Evolutionary conservation across 2,329 filamentous ascomycete genomes (phyloP), one percentile per base, ranked within the genome.

Genomic region (Shiraia bambusicola): DNA sequence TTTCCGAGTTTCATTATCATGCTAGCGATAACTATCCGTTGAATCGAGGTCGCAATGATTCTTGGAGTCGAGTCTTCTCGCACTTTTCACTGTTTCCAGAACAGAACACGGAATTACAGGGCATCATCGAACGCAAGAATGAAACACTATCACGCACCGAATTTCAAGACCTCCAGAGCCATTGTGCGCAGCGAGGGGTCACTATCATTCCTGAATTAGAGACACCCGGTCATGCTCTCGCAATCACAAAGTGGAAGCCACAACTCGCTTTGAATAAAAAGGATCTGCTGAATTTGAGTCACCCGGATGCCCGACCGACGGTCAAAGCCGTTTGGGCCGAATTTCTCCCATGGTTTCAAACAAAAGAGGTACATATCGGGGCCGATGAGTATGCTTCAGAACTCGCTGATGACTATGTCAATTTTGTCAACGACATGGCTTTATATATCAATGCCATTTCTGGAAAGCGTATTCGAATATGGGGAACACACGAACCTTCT

Each of bases 1-100:
- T 76, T 53, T 71, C 67, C 10, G 72, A 75, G 48, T 76, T 77
- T 35, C 74, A 76, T 41, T 75, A 75, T 47, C 74, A 76, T 48
- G 69, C 71, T 6, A 74, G 71, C 52, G 74, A 77, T 57, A 76
- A 76, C 46, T 74, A 74, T 44, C 72, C 72, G 0, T 49, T 76
- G 29, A 76, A 73, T 42, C 67, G 73, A 6, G 73, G 73, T 1
- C 68, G 58, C 34, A 76, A 76, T 36, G 68, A 70, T 29, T 73
- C 73, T 0, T 76, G 72, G 72, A 50, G 64, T 17, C 47, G 73
- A 4, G 70, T 77, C 6, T 76, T 74, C 47, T 71, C 71, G 0
- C 70, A 72, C 31, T 75, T 74, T 42, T 71, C 68, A 2, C 63
- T 74, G 0, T 65, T 59, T 5, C 68, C 71, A 0, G 66, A 71